Percentiles rank a stretch among this genome's conserved stretches.
phyloP scores from a whole-genome alignment of 2,329 filamentous ascomycete genomes.

The Penicillium brevicompactum region DNA sequence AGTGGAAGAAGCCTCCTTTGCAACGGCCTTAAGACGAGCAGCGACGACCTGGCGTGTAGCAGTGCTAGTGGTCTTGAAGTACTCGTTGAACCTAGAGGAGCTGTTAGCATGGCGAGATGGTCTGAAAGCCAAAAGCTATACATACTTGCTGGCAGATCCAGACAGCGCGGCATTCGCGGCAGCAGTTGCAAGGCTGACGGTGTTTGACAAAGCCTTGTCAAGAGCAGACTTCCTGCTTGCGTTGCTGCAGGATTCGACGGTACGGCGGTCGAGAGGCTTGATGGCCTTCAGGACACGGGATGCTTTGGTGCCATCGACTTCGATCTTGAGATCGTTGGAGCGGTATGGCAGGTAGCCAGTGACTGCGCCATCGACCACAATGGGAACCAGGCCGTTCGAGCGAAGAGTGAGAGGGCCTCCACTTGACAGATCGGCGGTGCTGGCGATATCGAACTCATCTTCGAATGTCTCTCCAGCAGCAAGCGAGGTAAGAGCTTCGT shows the following conservation, averaged over 20 bases:
- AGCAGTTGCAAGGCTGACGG: conserved; percentile 46
- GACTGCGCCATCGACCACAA: conserved; percentile 56
- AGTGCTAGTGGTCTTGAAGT: conserved; percentile 63
- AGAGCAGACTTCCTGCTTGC: conserved; percentile 50
- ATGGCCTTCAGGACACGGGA: conserved; percentile 53
- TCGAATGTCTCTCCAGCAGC: conserved; percentile 31
- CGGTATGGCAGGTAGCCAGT: conserved; percentile 58
- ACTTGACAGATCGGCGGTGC: conserved; percentile 43
- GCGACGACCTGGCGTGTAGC: conserved; percentile 54
- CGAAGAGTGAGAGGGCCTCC: conserved; percentile 60
- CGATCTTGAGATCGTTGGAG: conserved; percentile 61
- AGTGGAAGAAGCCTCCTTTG: conserved; percentile 57
- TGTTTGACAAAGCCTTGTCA: conserved; percentile 56
- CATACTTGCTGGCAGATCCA: conserved; percentile 34
- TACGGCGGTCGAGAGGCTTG: conserved; percentile 46
- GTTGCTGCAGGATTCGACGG: conserved; percentile 58
- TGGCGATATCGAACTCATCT: conserved; percentile 40
- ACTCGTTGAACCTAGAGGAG: conserved; percentile 41
- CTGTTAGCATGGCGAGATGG: not conserved
- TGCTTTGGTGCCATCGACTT: conserved; percentile 60
- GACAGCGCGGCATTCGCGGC: conserved; percentile 57
- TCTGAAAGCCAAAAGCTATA: not conserved
- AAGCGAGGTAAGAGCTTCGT: conserved; percentile 33
- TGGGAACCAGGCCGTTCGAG: conserved; percentile 59
- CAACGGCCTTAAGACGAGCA: conserved; percentile 55